phyloP scores from a whole-genome alignment of 1,139 yeast species.

The Zygosaccharomyces pseudobailii region DNA sequence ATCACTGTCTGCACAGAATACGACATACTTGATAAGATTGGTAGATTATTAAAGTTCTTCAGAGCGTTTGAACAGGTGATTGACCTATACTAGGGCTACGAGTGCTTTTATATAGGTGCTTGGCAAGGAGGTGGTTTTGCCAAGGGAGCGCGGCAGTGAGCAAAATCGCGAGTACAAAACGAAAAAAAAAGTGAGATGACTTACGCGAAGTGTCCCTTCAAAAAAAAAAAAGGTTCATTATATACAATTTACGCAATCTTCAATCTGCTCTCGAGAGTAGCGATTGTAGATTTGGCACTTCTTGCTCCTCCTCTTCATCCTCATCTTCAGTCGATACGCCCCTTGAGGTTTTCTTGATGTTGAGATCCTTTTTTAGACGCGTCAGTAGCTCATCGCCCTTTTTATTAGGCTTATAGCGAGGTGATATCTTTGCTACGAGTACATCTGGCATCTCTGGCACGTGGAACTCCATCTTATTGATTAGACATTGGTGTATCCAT shows the following conservation, averaged over 20 bases:
- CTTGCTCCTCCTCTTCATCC: conserved; percentile 11
- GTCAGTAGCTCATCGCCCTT: conserved; percentile 10
- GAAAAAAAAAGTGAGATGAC: background rate
- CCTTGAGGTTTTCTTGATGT: conserved; percentile 15
- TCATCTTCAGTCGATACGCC: conserved; percentile 10
- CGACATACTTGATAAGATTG: conserved; percentile 17
- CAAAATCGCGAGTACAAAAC: background rate
- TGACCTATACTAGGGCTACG: background rate
- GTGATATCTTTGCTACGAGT: conserved; percentile 14
- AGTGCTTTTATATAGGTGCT: background rate
- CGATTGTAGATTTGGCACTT: conserved; percentile 24
- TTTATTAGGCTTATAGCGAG: conserved; percentile 8
- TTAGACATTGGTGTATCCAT: conserved; percentile 23
- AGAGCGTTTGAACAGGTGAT: background rate
- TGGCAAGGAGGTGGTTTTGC: background rate
- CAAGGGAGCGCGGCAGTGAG: background rate
- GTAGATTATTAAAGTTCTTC: background rate
- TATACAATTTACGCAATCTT: background rate
- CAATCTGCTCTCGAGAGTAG: conserved; percentile 14
- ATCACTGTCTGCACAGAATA: conserved; percentile 20
- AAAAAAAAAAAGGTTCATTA: background rate
- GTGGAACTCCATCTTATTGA: conserved; percentile 14
- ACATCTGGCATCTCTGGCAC: conserved; percentile 20
- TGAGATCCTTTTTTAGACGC: conserved; percentile 15
- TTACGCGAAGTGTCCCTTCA: background rate